Conservation (phyloP, 2,329 filamentous ascomycete genomes). For the Ophiostoma piceae region DNA sequence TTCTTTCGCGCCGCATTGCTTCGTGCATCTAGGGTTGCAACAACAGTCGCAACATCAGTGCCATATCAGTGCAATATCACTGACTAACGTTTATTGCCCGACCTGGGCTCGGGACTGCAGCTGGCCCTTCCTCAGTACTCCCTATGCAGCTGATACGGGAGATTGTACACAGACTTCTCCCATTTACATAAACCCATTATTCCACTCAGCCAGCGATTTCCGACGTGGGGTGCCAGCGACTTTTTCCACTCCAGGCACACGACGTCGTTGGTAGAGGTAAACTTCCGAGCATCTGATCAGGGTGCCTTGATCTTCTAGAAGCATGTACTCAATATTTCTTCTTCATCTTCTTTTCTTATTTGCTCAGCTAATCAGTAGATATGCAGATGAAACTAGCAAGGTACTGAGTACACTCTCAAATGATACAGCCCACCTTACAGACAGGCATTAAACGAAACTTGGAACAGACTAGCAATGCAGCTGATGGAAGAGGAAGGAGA, state of each 20-base stretch:
- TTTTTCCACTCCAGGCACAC: conserved; percentile 10
- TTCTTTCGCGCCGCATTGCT: neutral
- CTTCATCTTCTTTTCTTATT: neutral
- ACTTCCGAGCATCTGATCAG: neutral
- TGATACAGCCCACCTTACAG: neutral
- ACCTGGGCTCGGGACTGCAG: neutral
- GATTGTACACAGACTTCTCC: neutral
- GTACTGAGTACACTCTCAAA: neutral
- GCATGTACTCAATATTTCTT: neutral
- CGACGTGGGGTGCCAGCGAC: neutral
- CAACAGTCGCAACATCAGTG: no score
- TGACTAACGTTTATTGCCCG: neutral
- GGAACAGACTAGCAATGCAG: conserved; percentile 5
- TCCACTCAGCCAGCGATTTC: neutral
- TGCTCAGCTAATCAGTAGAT: neutral
- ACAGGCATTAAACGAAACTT: conserved; percentile 8
- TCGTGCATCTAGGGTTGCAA: no score
- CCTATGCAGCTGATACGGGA: no score
- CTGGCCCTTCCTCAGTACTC: neutral
- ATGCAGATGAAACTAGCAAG: neutral
- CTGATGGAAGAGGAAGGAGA: conserved; percentile 7
- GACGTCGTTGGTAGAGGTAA: neutral
- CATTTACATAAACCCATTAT: neutral
- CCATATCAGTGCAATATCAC: neutral
- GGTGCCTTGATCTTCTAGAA: neutral